Conservation (phyloP, 768 basidiomycete species). For the Lactarius quietus region DNA sequence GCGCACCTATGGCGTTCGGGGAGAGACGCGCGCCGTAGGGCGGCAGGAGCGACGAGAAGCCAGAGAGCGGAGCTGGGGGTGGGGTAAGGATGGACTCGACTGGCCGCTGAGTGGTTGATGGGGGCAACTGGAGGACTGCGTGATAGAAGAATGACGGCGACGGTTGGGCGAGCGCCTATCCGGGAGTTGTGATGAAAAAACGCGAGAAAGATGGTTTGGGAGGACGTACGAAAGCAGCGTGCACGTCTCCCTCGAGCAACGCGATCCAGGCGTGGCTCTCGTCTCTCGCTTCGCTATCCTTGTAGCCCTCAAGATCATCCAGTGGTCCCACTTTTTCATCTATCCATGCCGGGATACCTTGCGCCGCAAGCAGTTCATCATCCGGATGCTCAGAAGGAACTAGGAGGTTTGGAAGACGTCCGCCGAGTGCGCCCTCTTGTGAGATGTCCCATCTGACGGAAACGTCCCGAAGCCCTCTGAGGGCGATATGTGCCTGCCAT, state of each 20-base stretch:
- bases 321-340: slow-evolving; percentile 45
- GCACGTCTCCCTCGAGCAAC: slow-evolving; percentile 71
- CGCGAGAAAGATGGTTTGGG: not conserved
- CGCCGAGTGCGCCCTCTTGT: slow-evolving; percentile 65
- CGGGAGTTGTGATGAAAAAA: slow-evolving; percentile 10
- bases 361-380: slow-evolving; percentile 57
- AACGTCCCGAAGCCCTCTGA: slow-evolving; percentile 53
- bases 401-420: slow-evolving; percentile 67
- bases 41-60: slow-evolving; percentile 61
- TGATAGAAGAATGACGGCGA: slow-evolving; percentile 39
- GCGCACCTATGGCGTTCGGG: slow-evolving; percentile 45
- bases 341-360: slow-evolving; percentile 72
- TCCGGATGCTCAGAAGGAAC: slow-evolving; percentile 41
- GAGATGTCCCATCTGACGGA: slow-evolving; percentile 64
- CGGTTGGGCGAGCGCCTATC: slow-evolving; percentile 50
- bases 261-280: slow-evolving; percentile 83
- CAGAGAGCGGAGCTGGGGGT: slow-evolving; percentile 67
- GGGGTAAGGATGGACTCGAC: slow-evolving; percentile 54
- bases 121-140: slow-evolving; percentile 40
- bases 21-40: slow-evolving; percentile 57
- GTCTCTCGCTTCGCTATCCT: slow-evolving; percentile 52
- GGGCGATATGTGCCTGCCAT: slow-evolving; percentile 82
- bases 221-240: slow-evolving; percentile 61
- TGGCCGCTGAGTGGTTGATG: slow-evolving; percentile 31
- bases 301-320: slow-evolving; percentile 65